Percentiles rank a stretch among this genome's conserved stretches.
These are phyloP conservation scores for Auriscalpium orientale DNA, from an alignment of 768 basidiomycete genomes.

Conservation along the genomic window DNA sequence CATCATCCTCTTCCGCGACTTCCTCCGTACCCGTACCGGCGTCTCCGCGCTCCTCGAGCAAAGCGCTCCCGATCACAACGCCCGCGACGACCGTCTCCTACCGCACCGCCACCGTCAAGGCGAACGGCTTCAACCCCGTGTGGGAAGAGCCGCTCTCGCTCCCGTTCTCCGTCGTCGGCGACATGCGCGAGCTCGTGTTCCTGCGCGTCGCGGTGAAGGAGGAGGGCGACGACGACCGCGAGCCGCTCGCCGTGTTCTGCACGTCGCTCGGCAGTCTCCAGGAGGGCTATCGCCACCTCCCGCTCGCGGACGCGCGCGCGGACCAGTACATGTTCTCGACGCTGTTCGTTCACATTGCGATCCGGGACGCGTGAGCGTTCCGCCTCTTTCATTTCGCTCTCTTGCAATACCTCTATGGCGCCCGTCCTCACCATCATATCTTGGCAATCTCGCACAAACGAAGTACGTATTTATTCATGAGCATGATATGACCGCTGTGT, in stretches of 20 bases:
- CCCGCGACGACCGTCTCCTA: conserved; percentile 40
- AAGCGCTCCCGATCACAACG: conserved; percentile 16
- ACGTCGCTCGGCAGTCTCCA: conserved; percentile 63
- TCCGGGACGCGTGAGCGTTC: conserved; percentile 28
- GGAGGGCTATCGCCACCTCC: conserved; percentile 81
- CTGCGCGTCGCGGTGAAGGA: conserved; percentile 71
- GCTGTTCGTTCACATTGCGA: conserved; percentile 68
- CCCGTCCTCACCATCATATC: neutral
- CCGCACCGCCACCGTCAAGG: conserved; percentile 60
- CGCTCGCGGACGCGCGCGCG: conserved; percentile 80
- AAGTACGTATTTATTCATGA: neutral
- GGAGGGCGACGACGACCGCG: conserved; percentile 51
- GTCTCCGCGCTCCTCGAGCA: conserved; percentile 13
- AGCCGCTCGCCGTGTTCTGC: conserved; percentile 70
- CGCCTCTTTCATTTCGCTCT: neutral
- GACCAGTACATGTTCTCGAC: conserved; percentile 90
- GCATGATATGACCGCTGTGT: too few relatives aligned
- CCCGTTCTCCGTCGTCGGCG: conserved; percentile 70
- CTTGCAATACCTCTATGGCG: neutral
- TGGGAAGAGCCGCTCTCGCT: conserved; percentile 70
- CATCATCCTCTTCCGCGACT: neutral
- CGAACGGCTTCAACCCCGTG: conserved; percentile 89
- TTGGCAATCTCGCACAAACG: neutral
- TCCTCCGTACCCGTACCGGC: neutral
- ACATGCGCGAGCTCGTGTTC: conserved; percentile 80